Evolutionary conservation across 2,329 filamentous ascomycete species (phyloP).

Genomic region (Stenocarpella maydis): DNA sequence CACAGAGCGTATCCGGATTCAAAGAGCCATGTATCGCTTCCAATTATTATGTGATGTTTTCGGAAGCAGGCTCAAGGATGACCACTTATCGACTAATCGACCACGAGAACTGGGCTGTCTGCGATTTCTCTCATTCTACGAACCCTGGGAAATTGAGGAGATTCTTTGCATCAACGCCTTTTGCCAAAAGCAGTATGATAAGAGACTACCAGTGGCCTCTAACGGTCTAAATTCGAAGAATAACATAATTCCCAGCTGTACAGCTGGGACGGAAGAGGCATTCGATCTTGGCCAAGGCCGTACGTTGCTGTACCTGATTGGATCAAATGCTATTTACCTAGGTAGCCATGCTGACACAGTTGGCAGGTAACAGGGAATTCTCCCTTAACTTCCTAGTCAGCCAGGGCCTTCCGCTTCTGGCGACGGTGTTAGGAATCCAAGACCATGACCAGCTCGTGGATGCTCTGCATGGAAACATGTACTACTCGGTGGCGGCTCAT

Average conservation of each 20-base stretch:
- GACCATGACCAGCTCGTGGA: neutral
- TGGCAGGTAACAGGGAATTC: neutral
- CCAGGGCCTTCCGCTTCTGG: constrained; percentile 5
- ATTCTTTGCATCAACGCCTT: constrained; percentile 8
- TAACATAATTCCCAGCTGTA: neutral
- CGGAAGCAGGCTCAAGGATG: neutral
- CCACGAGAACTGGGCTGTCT: neutral
- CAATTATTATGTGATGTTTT: constrained; percentile 10
- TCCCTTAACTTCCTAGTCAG: constrained; percentile 1
- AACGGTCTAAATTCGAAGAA: neutral
- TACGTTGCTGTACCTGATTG: neutral
- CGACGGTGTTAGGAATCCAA: neutral
- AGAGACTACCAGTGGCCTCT: neutral
- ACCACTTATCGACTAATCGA: neutral
- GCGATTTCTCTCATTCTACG: constrained; percentile 1
- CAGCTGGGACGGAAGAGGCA: neutral
- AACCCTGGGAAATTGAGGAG: constrained; percentile 10
- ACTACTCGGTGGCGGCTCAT: neutral
- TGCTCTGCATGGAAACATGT: neutral
- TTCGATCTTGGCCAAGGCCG: neutral
- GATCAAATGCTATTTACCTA: neutral
- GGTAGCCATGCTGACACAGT: neutral
- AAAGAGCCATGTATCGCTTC: constrained; percentile 13
- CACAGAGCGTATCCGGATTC: neutral
- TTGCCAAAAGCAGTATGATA: neutral